A percentile compares a stretch with the other conserved stretches of the same genome.
Conservation (phyloP, 208 protist genomes). For the Leishmania amazonensis region DNA sequence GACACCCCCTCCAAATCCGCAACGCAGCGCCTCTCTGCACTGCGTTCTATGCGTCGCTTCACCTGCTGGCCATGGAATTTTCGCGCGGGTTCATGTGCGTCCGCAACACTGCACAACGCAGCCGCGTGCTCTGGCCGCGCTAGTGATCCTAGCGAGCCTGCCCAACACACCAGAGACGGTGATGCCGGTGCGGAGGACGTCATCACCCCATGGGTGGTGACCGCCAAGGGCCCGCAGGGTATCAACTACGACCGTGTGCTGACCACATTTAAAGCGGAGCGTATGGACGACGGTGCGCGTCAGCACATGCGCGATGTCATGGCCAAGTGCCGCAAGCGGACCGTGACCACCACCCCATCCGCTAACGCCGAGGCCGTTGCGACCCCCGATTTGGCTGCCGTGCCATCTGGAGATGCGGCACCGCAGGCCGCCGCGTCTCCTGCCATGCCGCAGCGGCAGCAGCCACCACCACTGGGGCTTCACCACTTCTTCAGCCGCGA, state of each 20-base stretch:
- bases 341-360: conserved; percentile 9
- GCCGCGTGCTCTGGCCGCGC: neutral
- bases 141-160: neutral
- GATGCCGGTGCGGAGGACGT: conserved; percentile 36
- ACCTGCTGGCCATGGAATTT: neutral
- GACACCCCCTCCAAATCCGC: neutral
- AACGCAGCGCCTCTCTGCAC: neutral
- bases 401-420: neutral
- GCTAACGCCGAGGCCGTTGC: conserved; percentile 1
- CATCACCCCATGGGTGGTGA: conserved; percentile 82
- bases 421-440: neutral
- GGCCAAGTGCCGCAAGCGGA: conserved; percentile 9
- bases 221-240: conserved; percentile 68
- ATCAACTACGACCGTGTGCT: conserved; percentile 88
- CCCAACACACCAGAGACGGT: neutral
- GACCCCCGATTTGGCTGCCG: neutral
- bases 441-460: neutral
- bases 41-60: neutral
- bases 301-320: conserved; percentile 39
- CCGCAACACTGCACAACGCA: neutral
- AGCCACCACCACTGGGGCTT: conserved; percentile 19
- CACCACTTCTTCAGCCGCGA: conserved; percentile 95
- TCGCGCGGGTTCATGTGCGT: neutral
- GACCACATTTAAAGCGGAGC: conserved; percentile 76
- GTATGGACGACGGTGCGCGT: conserved; percentile 47